Base-by-base conservation (phyloP, 1,284 basidiomycete genomes). In the Taiwanofungus camphoratus region DNA sequence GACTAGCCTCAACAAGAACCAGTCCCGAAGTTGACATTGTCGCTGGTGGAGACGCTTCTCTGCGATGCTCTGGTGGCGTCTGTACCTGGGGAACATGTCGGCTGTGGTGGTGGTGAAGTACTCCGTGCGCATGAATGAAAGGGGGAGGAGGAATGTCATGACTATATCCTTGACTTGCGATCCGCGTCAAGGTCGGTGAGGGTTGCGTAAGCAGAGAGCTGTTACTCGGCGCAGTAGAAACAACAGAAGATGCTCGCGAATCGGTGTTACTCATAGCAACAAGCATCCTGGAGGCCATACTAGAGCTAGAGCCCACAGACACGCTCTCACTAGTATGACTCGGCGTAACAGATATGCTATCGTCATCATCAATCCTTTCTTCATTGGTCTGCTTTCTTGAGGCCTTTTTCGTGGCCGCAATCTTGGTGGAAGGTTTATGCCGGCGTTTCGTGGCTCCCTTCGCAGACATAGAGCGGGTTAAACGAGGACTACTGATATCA, bases 241-340 rank as follows among this genome's bases (percentile, higher is more conserved):
- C 64, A 13, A 76, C 62, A 19, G 77, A 79, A 5, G 76, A 76
- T 15, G 71, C 64, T 15, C 73, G 71, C 18, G 74, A 75, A 19
- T 49, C 55, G 7, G 52, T 45, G 35, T 52, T 55, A 39, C 66
- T 67, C 33, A 51, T 50, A 22, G 61, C 51, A 36, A 61, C 52
- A 8, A 69, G 57, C 44, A 73, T 51, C 33, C 57, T 62, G n/a
- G 61, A 59, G 3, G 64, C 59, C 6, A 57, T 54, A 33, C 34
- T 9, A 48, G 42, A 13, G 23, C 23, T 15, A 22, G 70, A 70
- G 23, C 62, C 65, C 7, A 55, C 54, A 4, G 68, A 67, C 43
- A 51, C 41, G 50, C 41, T 39, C 39, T 53, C 55, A 34, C 52
- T 56, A 37, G 45, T 48, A 8, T 48, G 37, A 42, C 49, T 53